These are phyloP conservation scores for Thymus quinquecostatus DNA, from an alignment of 257 asterid genomes.

Conservation along the genomic window DNA sequence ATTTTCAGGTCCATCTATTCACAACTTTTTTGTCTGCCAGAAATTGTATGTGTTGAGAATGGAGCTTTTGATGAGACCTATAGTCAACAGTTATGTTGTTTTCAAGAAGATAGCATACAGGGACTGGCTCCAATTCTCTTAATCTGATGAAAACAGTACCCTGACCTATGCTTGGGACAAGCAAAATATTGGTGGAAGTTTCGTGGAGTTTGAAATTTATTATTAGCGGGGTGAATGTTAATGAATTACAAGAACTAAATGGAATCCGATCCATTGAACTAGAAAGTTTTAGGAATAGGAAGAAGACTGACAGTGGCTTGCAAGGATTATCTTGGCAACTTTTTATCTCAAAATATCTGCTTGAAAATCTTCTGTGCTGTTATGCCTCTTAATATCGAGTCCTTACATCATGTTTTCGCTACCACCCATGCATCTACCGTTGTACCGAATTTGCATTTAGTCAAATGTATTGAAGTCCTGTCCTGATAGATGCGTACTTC, in stretches of 20 bases:
- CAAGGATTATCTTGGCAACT: conserved; percentile 8
- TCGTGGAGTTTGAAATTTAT: conserved; percentile 14
- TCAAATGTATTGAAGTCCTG: neutral
- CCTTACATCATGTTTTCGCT: neutral
- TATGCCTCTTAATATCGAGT: conserved; percentile 11
- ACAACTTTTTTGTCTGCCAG: neutral
- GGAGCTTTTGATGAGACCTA: neutral
- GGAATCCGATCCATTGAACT: neutral
- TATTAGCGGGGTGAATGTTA: conserved; percentile 6
- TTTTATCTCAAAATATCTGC: conserved; percentile 16
- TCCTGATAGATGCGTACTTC: conserved; percentile 17
- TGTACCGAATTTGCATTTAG: conserved; percentile 11
- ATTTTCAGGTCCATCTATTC: conserved; percentile 27
- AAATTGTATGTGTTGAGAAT: conserved; percentile 20
- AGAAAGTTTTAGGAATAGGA: conserved; percentile 17
- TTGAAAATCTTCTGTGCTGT: neutral
- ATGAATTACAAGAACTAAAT: conserved; percentile 9
- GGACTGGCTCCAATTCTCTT: conserved; percentile 7
- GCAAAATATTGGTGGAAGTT: conserved; percentile 1
- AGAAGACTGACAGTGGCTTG: conserved; percentile 10
- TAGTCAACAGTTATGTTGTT: conserved; percentile 5
- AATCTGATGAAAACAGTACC: conserved; percentile 21
- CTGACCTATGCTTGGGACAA: conserved; percentile 8
- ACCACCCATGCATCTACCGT: conserved; percentile 11
- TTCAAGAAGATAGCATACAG: conserved; percentile 6